Base-by-base conservation (phyloP, 805 yeast species). In the Allodekkera sacchari region DNA sequence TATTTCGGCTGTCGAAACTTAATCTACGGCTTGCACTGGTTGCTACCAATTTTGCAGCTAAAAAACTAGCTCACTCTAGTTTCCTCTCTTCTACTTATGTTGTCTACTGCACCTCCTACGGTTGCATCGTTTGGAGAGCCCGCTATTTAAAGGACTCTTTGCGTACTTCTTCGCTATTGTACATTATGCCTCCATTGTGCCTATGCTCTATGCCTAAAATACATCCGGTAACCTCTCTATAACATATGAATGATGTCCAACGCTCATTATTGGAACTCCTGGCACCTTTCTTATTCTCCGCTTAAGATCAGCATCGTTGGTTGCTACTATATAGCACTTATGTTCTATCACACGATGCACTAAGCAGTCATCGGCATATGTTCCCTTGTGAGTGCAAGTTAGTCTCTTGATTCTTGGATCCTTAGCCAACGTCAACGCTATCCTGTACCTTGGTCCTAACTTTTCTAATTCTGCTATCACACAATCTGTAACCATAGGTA, bases 391-490 rank as follows among this genome's bases (percentile, higher is more conserved):
- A 8, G 89, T 66, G 51, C 98, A 92, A 26, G 77, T 83, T 30
- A 92, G 65, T 38, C 96, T 69, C 45, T 83, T 71, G 22, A 92
- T 80, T 48, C 97, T 68, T 26, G 96, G 96, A 53, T 92, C 98
- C 44, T 83, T 81, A 15, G 98, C 98, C 50, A 92, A 63, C 36
- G 81, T 77, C 43, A 92, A 66, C 0, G 98, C 98, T 42, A 92
- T 92, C 52, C 97, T 71, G 57, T 83, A 92, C 53, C 80, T 84
- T 18, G 95, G 95, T 0, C 98, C 98, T 36, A 92, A 65, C 54
- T 92, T 92, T 50, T 92, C 98, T 57, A 92, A 66, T 64, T 92
- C 98, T 0, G 98, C 98, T 80, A 92, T 74, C 15, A 92, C 98
- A 63, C 98, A 92, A 57, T 92, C 98, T 3, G 98, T 92, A 27